A percentile compares a stretch with the other conserved stretches of the same genome.
phyloP scores from a whole-genome alignment of 768 basidiomycete species.

The Boletus rex-veris region DNA sequence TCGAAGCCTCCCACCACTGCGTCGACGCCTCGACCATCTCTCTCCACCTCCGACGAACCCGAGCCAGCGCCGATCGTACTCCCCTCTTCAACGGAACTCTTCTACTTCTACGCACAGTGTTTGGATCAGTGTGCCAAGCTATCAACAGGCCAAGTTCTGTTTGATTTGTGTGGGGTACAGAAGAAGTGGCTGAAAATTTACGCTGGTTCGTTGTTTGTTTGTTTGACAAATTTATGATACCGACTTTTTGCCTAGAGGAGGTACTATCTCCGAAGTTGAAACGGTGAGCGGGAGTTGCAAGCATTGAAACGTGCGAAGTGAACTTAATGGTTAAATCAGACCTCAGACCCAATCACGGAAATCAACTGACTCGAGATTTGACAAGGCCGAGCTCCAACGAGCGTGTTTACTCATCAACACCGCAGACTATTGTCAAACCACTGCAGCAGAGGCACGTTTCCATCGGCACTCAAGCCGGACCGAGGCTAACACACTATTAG shows the following conservation, averaged over 20 bases:
- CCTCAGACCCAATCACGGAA: constrained; percentile 47
- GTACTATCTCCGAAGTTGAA: constrained; percentile 74
- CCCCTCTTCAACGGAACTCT: constrained; percentile 92
- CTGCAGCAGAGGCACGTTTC: constrained; percentile 70
- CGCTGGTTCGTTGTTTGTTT: constrained; percentile 56
- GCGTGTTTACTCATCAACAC: constrained; percentile 93
- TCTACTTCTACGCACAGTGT: constrained; percentile 95
- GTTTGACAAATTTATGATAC: not conserved
- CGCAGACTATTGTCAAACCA: constrained; percentile 94
- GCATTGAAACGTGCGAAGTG: not conserved
- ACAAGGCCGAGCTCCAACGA: constrained; percentile 70
- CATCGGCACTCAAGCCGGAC: not conserved
- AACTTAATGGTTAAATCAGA: constrained; percentile 27
- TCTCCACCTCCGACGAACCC: constrained; percentile 41
- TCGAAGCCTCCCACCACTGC: constrained; percentile 24
- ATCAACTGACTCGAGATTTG: constrained; percentile 79
- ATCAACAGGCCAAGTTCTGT: constrained; percentile 79
- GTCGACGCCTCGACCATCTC: constrained; percentile 36
- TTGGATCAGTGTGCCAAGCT: constrained; percentile 92
- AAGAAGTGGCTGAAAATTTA: constrained; percentile 95
- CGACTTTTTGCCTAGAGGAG: constrained; percentile 61
- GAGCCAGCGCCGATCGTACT: constrained; percentile 64
- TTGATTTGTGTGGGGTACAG: constrained; percentile 76
- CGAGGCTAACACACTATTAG: constrained; percentile 37
- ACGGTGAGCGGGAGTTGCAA: constrained; percentile 42